Evolutionary conservation across 2,329 filamentous ascomycete species (phyloP), one percentile per base, ranked within the genome.

Genomic region (Exophiala calicioides): DNA sequence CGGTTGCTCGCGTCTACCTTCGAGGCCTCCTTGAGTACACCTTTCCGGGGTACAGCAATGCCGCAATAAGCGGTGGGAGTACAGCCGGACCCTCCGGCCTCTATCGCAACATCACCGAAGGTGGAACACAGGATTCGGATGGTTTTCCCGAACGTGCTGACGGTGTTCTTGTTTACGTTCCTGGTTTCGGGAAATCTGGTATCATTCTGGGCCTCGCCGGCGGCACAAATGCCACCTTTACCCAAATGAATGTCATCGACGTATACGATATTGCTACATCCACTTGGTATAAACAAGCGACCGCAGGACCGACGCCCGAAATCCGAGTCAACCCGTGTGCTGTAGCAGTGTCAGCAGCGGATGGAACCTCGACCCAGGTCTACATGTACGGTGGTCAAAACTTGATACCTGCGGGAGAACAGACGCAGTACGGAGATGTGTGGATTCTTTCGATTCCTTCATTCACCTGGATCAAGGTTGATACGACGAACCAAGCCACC

Each of bases 371-470:
- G 20, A 87, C 88, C 61, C 86, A 90, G 60, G 76, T 90, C 33
- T 88, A 90, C 67, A 78, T 90, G 68, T 90, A 85, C 60, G 86
- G 85, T 9, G 86, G 86, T 0, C 86, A 90, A 62, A 86, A 86
- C 55, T 71, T 90, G 1, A 73, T 80, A 19, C 85, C 86, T 1
- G 77, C 74, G 49, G 81, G 68, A 12, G 60, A 71, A 6, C 79
- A 81, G 57, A 75, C 64, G 1, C 77, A 81, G 55, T 90, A 85
- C 60, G 77, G 81, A 19, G 84, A 90, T 59, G 81, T 86, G 71
- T 93, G 86, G 86, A 84, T 90, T 16, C 71, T 93, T 9, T 88
- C 86, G 0, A 69, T 94, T 4, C 88, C 88, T 0, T 84, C 84
- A 0, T 94, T 94, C 63, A 87, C 80, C 3, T 93, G 88, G 88